Percentiles rank a stretch among this genome's conserved stretches.
These are phyloP conservation scores for Lasiosphaeria miniovina DNA, from an alignment of 495 filamentous ascomycete species.

Conservation along the genomic window DNA sequence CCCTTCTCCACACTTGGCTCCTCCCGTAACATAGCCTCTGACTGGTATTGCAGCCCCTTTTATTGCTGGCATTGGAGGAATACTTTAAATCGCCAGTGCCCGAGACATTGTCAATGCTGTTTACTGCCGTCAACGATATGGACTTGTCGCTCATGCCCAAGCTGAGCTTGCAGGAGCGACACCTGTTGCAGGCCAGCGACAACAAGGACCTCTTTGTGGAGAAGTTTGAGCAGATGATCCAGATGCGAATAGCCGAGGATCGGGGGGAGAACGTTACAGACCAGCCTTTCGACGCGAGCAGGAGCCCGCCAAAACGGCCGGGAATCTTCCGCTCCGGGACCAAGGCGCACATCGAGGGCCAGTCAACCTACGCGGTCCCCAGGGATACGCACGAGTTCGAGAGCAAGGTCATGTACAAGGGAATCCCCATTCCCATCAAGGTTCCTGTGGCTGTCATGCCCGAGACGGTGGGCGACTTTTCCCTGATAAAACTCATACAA, in stretches of 20 bases:
- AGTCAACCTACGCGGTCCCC: conserved; percentile 61
- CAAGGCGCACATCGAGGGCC: conserved; percentile 50
- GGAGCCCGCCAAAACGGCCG: conserved; percentile 44
- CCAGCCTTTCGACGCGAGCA: conserved; percentile 45
- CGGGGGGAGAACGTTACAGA: conserved; percentile 37
- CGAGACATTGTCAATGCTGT: conserved; percentile 85
- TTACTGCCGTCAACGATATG: conserved; percentile 92
- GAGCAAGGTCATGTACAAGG: conserved; percentile 89
- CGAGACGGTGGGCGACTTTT: conserved; percentile 97
- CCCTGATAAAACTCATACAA: conserved; percentile 92
- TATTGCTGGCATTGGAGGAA: conserved; percentile 92
- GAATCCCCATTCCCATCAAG: conserved; percentile 93
- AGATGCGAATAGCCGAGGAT: conserved; percentile 57
- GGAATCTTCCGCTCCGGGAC: conserved; percentile 53
- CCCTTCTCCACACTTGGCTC: neutral
- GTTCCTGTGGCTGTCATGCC: conserved; percentile 88
- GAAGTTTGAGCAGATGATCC: conserved; percentile 94
- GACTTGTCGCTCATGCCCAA: conserved; percentile 91
- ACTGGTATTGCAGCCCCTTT: conserved; percentile 62
- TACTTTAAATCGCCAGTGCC: conserved; percentile 92
- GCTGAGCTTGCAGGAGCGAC: conserved; percentile 76
- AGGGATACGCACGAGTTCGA: conserved; percentile 98
- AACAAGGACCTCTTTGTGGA: conserved; percentile 96
- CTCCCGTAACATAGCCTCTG: conserved; percentile 17
- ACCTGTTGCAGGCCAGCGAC: conserved; percentile 84